These are phyloP conservation scores for Mrakia gelida DNA, from an alignment of 768 basidiomycete species.

Conservation along the genomic window DNA sequence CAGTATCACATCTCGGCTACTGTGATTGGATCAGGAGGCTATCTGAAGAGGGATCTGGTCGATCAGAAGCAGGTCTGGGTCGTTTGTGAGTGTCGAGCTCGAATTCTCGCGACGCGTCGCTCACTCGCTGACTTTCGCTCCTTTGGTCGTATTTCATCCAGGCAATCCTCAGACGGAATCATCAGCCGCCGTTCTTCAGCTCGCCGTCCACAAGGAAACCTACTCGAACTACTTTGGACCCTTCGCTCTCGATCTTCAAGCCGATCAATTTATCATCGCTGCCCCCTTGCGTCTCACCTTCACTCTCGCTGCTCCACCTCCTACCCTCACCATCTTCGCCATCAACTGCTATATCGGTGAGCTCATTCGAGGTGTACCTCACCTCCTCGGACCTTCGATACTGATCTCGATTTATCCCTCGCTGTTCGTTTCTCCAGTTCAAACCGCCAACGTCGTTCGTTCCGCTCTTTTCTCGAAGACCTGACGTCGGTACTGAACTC, in stretches of 20 bases:
- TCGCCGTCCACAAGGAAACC: neutral
- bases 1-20: neutral
- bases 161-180: neutral
- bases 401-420: neutral
- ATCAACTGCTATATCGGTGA: neutral
- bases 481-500: neutral
- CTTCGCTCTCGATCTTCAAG: neutral
- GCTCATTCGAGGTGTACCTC: neutral
- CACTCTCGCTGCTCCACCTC: conserved; percentile 7
- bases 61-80: conserved; percentile 1
- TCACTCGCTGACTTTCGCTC: no score
- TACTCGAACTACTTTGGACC: neutral
- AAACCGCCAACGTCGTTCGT: neutral
- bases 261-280: conserved; percentile 11
- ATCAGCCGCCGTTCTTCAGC: neutral
- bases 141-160: neutral
- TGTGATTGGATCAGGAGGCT: neutral
- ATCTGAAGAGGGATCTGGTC: neutral
- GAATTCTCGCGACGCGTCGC: neutral
- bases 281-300: neutral
- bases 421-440: neutral
- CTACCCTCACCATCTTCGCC: conserved; percentile 1
- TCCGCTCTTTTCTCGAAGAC: neutral
- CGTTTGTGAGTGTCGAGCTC: neutral
- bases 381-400: neutral